phyloP scores from a whole-genome alignment of 345 rosid genomes.

The Anastatica hierochuntica region DNA sequence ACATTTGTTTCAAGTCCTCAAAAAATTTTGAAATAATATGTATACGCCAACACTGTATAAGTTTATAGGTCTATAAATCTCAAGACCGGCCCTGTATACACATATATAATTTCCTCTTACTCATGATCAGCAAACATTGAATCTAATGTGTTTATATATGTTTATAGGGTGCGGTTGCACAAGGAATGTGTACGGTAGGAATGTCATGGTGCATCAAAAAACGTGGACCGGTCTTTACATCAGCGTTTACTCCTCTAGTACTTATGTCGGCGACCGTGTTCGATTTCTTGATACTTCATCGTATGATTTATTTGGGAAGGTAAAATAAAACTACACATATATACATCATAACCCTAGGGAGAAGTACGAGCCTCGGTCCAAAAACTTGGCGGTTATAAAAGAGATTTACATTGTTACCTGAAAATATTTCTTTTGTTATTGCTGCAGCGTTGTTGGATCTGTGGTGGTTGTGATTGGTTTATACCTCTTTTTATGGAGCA shows the following conservation, averaged over 20 bases:
- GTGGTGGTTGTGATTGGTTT: conserved; percentile 21
- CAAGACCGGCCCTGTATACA: too few relatives aligned
- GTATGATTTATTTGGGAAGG: conserved; percentile 23
- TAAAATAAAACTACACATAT: neutral
- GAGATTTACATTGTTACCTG: too few relatives aligned
- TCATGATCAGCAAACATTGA: too few relatives aligned
- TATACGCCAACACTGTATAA: too few relatives aligned
- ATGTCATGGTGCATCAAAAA: conserved; percentile 37
- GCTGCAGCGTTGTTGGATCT: conserved; percentile 25
- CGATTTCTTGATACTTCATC: conserved; percentile 25
- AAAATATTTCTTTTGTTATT: neutral
- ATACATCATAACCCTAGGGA: too few relatives aligned
- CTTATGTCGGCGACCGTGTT: conserved; percentile 23
- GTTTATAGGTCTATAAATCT: too few relatives aligned
- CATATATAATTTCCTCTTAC: too few relatives aligned
- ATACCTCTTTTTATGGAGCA: conserved; percentile 27
- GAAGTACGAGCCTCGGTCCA: too few relatives aligned
- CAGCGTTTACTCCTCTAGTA: conserved; percentile 31
- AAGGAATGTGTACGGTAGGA: conserved; percentile 36
- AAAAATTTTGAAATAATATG: neutral
- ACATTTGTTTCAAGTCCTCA: too few relatives aligned
- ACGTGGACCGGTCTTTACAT: conserved; percentile 37
- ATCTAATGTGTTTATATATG: too few relatives aligned
- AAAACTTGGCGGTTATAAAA: too few relatives aligned
- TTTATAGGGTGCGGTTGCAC: conserved; percentile 25